A percentile compares a stretch with the other conserved stretches of the same genome.
These are phyloP conservation scores for Emmonsiellopsis sp. DNA, from an alignment of 2,329 filamentous ascomycete species.

Conservation along the genomic window DNA sequence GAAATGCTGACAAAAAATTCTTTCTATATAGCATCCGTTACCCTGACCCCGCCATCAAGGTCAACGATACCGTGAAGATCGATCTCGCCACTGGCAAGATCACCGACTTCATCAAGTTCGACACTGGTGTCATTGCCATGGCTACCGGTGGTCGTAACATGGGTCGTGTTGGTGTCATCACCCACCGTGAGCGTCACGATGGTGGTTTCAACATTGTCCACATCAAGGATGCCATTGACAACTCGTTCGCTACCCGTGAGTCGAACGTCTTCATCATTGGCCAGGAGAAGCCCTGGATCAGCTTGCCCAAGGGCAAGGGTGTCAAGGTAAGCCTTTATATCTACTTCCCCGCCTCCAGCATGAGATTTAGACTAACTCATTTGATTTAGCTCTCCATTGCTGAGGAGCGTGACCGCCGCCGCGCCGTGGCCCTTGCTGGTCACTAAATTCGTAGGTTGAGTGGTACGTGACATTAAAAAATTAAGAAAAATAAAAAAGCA, in stretches of 20 bases:
- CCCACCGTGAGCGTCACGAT: conserved; percentile 99
- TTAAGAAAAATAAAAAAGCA: conserved; percentile 19
- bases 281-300: conserved; percentile 98
- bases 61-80: conserved; percentile 99
- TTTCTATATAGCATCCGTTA: conserved; percentile 75
- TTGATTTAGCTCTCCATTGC: conserved; percentile 70
- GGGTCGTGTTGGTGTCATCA: conserved; percentile 99
- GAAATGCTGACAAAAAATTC: conserved; percentile 26
- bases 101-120: conserved; percentile 95
- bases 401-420: conserved; percentile 97
- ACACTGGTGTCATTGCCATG: conserved; percentile 97
- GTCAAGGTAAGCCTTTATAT: conserved; percentile 57
- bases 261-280: conserved; percentile 99
- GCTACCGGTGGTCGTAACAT: conserved; percentile 99
- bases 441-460: conserved; percentile 28
- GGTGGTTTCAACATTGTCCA: conserved; percentile 99
- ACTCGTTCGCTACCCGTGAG: conserved; percentile 98
- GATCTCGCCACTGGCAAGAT: conserved; percentile 96
- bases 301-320: conserved; percentile 99
- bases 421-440: conserved; percentile 54
- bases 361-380: conserved; percentile 13
- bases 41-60: conserved; percentile 96
- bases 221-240: conserved; percentile 99
- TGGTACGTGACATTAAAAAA: conserved; percentile 8
- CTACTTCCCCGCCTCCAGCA: neutral